Percentiles rank a stretch among this genome's conserved stretches.
Evolutionary conservation across 208 protist genomes (phyloP).

Genomic region (Trichomonas gallinae): DNA sequence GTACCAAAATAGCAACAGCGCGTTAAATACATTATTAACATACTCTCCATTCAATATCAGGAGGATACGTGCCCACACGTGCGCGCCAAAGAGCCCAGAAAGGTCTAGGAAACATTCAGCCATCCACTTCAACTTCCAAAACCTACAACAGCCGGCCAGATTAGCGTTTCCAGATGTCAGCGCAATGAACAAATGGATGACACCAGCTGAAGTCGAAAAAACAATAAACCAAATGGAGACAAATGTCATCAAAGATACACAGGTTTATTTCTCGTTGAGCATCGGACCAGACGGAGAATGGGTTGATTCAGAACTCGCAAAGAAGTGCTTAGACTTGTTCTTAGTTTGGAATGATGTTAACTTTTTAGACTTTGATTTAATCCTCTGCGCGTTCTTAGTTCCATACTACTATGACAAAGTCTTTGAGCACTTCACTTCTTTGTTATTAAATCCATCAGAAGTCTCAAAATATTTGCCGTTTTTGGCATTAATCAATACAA

Average conservation of each 20-base stretch:
- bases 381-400: neutral
- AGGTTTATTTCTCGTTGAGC: neutral
- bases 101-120: neutral
- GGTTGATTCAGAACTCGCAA: neutral
- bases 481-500: neutral
- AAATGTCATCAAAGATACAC: neutral
- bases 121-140: neutral
- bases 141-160: neutral
- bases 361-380: neutral
- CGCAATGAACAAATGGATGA: neutral
- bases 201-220: neutral
- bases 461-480: neutral
- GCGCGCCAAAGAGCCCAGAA: neutral
- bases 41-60: neutral
- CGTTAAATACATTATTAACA: neutral
- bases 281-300: neutral
- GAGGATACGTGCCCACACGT: neutral
- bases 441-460: neutral
- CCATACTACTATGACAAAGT: neutral
- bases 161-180: neutral
- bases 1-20: neutral
- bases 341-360: neutral
- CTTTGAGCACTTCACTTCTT: neutral
- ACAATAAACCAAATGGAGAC: neutral
- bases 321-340: neutral